Evolutionary conservation across 2,329 filamentous ascomycete genomes (phyloP), one percentile per base, ranked within the genome.

Genomic region (Stenocarpella maydis): DNA sequence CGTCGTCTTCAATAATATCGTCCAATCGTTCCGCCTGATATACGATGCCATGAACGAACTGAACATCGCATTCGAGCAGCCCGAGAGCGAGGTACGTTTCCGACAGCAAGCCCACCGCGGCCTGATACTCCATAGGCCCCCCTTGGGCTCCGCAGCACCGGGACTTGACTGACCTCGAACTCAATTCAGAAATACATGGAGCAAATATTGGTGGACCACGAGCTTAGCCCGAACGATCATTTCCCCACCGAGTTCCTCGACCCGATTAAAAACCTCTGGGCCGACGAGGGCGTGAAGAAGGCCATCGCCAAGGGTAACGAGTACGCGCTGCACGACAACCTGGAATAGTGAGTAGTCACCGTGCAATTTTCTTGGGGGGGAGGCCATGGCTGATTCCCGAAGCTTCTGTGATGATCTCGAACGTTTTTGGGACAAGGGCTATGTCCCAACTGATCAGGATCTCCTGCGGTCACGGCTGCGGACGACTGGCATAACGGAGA

Each of bases 401-500:
- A 97, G 95, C 82, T 98, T 97, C 82, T 95, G 97, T 77, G 84
- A 90, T 65, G 91, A 92, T 70, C 82, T 94, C 71, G 91, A 95
- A 75, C 88, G 92, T 61, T 84, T 95, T 69, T 95, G 93, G 84
- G 85, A 86, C 58, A 89, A 88, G 74, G 89, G 90, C 74, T 98
- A 96, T 82, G 85, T 97, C 24, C 96, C 96, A 19, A 93, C 92
- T 77, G 94, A 98, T 79, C 95, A 98, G 82, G 95, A 98, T 82
- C 92, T 98, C 75, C 87, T 98, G 65, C 93, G 95, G 74, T 96
- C 95, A 65, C 89, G 95, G 79, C 82, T 98, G 80, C 88, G 94
- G 76, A 98, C 95, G 21, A 98, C 96, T 3, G 95, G 95, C 75
- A 98, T 98, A 75, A 98, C 93, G 63, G 95, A 98, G 81, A 97